A percentile compares a stretch with the other conserved stretches of the same genome.
phyloP scores from a whole-genome alignment of 2,329 filamentous ascomycete genomes.

The Diplodia corticola region DNA sequence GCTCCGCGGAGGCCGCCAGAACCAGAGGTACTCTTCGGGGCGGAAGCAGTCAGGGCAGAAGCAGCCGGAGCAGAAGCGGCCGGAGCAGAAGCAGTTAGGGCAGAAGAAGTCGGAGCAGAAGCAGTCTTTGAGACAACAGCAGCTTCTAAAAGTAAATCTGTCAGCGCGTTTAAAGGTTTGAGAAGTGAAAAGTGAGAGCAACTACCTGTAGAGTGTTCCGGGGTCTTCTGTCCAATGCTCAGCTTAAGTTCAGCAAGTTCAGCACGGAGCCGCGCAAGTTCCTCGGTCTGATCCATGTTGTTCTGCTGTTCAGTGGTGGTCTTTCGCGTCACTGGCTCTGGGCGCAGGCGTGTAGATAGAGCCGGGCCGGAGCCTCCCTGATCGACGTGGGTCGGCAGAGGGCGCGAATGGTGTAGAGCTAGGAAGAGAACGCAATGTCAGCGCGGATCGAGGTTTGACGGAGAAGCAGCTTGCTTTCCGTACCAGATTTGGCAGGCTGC shows the following conservation, averaged over 20 bases:
- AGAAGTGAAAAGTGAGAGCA: background rate
- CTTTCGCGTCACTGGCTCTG: background rate
- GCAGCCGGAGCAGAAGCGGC: background rate
- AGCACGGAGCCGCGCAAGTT: background rate
- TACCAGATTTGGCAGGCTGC: background rate
- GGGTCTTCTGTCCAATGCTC: background rate
- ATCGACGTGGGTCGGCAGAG: background rate
- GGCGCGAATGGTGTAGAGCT: slow-evolving; percentile 18
- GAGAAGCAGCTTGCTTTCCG: background rate
- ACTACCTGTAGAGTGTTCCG: background rate
- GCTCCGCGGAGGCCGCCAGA: too few relatives aligned
- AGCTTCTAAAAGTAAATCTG: background rate
- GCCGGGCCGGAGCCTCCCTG: too few relatives aligned
- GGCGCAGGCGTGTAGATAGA: background rate
- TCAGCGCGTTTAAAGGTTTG: background rate
- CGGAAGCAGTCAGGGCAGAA: too few relatives aligned
- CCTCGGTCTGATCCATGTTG: background rate
- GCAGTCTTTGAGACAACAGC: background rate
- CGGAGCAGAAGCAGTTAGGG: background rate
- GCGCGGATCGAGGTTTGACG: background rate
- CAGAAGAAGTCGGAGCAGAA: background rate
- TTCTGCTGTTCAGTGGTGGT: background rate
- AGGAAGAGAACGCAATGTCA: background rate
- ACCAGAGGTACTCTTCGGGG: background rate
- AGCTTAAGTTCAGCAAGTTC: background rate